A percentile compares a stretch with the other conserved stretches of the same genome.
phyloP scores from a whole-genome alignment of 2,329 filamentous ascomycete genomes.

The Fusarium sacchari region DNA sequence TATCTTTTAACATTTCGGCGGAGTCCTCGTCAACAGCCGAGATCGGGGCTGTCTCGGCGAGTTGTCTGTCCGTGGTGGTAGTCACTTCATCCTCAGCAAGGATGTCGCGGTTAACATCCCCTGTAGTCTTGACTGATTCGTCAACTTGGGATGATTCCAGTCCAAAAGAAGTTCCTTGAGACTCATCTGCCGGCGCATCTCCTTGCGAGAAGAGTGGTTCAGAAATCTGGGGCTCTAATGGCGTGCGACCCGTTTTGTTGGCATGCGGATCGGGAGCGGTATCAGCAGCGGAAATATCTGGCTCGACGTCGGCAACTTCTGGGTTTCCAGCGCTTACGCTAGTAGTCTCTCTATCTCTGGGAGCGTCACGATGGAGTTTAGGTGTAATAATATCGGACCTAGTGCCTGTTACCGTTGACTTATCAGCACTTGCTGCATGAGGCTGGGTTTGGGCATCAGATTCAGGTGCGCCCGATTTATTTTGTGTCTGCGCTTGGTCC shows the following conservation, averaged over 20 bases:
- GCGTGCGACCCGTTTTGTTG: neutral
- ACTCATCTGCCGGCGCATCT: constrained; percentile 39
- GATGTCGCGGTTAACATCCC: neutral
- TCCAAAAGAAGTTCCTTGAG: constrained; percentile 37
- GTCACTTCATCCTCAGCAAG: neutral
- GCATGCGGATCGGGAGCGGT: neutral
- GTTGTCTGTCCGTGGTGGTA: neutral
- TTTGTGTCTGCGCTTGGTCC: constrained; percentile 12
- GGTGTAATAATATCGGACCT: neutral
- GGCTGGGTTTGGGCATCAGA: neutral
- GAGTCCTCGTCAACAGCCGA: neutral
- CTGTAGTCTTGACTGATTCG: constrained; percentile 4
- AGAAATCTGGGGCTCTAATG: constrained; percentile 41
- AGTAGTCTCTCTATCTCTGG: constrained; percentile 1
- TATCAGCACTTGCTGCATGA: neutral
- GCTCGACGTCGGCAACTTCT: neutral
- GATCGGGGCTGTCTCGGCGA: neutral
- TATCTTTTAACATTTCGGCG: neutral
- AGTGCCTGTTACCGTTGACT: neutral
- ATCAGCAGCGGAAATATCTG: neutral
- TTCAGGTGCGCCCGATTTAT: neutral
- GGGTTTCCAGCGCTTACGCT: constrained; percentile 2
- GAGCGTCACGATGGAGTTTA: neutral
- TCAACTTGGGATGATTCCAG: constrained; percentile 40
- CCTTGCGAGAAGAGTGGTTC: constrained; percentile 49